A percentile compares a stretch with the other conserved stretches of the same genome.
phyloP scores from a whole-genome alignment of 192 early-diverging fungal species.

The Rhizoclosmatium sp. region DNA sequence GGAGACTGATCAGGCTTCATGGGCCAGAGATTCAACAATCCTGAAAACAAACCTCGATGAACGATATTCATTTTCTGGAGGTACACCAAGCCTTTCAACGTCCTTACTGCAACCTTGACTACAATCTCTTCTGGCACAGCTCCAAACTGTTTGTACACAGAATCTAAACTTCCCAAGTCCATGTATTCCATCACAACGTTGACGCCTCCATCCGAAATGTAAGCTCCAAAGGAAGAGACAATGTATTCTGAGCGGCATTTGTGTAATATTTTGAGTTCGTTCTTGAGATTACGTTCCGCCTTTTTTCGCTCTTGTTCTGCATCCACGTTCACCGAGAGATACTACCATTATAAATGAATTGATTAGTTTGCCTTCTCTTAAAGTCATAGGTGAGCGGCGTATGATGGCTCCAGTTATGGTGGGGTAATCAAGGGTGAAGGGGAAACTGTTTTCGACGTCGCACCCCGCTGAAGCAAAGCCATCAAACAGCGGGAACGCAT shows the following conservation, averaged over 20 bases:
- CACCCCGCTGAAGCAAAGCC: too few species aligned
- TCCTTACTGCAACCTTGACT: slow-evolving; percentile 86
- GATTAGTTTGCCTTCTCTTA: not conserved
- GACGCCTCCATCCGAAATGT: slow-evolving; percentile 81
- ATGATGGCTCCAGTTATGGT: too few species aligned
- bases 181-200: slow-evolving; percentile 98
- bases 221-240: slow-evolving; percentile 94
- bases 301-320: slow-evolving; percentile 57
- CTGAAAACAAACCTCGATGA: slow-evolving; percentile 75
- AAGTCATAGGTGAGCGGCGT: too few species aligned
- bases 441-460: too few species aligned
- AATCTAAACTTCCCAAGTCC: slow-evolving; percentile 89
- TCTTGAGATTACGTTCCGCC: slow-evolving; percentile 81
- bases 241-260: slow-evolving; percentile 92
- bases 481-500: too few species aligned
- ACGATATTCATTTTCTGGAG: slow-evolving; percentile 88
- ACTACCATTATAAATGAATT: not conserved
- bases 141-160: slow-evolving; percentile 84
- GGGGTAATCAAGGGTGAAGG: too few species aligned
- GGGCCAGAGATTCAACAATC: not conserved
- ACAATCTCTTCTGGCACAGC: slow-evolving; percentile 87
- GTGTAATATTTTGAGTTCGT: slow-evolving; percentile 89
- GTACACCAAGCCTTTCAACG: slow-evolving; percentile 93
- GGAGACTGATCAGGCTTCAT: not conserved
- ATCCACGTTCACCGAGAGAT: slow-evolving; percentile 38